Evolutionary conservation across 768 basidiomycete genomes (phyloP).

Genomic region (Epithele typhae): DNA sequence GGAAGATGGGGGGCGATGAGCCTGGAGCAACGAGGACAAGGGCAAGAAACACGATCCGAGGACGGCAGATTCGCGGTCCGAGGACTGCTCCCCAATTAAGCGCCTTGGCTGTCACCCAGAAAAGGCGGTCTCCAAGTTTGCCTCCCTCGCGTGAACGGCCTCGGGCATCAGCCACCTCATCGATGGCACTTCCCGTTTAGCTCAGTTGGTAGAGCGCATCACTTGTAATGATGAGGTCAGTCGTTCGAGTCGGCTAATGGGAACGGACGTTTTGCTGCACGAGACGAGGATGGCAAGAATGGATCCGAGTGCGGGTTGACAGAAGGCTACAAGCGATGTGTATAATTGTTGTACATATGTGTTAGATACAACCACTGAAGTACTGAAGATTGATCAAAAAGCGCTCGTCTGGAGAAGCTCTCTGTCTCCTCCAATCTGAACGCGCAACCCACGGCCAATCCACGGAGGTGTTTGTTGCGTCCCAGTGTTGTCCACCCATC

Average conservation of each 20-base stretch:
- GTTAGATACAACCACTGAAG: not conserved
- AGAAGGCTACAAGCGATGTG: too few species aligned
- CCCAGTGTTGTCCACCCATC: constrained; percentile 26
- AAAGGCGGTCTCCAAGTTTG: too few species aligned
- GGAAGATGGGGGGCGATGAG: not conserved
- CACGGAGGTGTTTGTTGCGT: constrained; percentile 31
- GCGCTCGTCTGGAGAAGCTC: constrained; percentile 35
- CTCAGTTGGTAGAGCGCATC: constrained; percentile 57
- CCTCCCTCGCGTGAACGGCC: too few species aligned
- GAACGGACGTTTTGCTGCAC: constrained; percentile 7
- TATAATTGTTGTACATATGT: too few species aligned
- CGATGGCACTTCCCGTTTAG: constrained; percentile 25
- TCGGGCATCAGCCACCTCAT: not conserved
- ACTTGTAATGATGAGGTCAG: constrained; percentile 62
- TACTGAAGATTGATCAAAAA: constrained; percentile 43
- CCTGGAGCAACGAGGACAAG: not conserved
- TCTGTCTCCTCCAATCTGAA: constrained; percentile 54
- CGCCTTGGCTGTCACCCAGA: too few species aligned
- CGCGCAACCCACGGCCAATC: constrained; percentile 45
- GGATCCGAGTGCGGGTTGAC: too few species aligned
- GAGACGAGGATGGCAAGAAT: too few species aligned
- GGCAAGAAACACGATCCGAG: not conserved
- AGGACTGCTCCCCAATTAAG: too few species aligned
- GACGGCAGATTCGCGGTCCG: too few species aligned
- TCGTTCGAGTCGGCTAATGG: constrained; percentile 54